Conservation (phyloP, 176 grass and related monocot species). For the Phoenix dactylifera region DNA sequence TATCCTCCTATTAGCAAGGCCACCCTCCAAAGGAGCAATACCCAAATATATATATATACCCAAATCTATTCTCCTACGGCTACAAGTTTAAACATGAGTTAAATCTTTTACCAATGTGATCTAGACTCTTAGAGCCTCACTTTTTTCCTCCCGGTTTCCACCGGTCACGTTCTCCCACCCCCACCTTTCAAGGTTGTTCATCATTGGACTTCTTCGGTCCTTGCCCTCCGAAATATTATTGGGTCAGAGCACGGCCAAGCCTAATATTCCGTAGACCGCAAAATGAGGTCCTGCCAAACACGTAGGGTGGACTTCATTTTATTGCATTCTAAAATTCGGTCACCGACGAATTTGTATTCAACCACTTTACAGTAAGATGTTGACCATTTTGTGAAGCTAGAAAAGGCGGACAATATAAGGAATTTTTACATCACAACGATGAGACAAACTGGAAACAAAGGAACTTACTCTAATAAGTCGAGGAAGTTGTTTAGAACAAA, state of each 20-base stretch:
- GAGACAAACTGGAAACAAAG: too few relatives aligned
- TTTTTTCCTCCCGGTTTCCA: background rate
- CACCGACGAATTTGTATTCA: too few relatives aligned
- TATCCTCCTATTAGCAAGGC: slow-evolving; percentile 32
- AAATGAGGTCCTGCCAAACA: slow-evolving; percentile 1
- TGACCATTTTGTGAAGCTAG: too few relatives aligned
- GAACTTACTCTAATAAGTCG: too few relatives aligned
- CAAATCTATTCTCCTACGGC: background rate
- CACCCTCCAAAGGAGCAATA: slow-evolving; percentile 29
- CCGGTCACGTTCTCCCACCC: background rate
- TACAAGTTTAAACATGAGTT: background rate
- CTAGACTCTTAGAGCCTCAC: background rate
- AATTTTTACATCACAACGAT: too few relatives aligned
- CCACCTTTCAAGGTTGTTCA: slow-evolving; percentile 6
- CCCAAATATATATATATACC: slow-evolving; percentile 48
- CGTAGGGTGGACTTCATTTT: background rate
- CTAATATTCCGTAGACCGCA: background rate
- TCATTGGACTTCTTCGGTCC: slow-evolving; percentile 1
- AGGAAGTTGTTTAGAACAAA: too few relatives aligned
- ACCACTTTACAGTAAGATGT: too few relatives aligned
- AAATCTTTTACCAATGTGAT: slow-evolving; percentile 1
- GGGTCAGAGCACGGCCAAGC: background rate
- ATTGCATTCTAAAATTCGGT: too few relatives aligned
- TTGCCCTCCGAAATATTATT: background rate
- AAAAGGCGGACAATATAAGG: too few relatives aligned